Evolutionary conservation across 805 yeast genomes (phyloP), one percentile per base, ranked within the genome.

Genomic region (Hanseniaspora lindneri): DNA sequence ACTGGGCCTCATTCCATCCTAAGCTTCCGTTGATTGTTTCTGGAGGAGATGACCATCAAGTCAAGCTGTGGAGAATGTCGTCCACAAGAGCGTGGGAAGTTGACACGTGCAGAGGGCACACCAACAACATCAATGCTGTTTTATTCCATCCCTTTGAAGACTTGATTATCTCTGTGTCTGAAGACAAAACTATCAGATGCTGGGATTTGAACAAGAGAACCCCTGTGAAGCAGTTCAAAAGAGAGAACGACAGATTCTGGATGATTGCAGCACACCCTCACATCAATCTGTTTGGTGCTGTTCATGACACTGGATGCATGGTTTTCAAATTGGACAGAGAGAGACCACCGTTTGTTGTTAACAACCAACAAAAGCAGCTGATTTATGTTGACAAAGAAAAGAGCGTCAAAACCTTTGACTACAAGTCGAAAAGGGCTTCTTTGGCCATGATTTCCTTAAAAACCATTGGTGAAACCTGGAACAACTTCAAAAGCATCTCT

Each of bases 21-120:
- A 86, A 89, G 21, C 73, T 87, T 62, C 97, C 97, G 13, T 73
- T 92, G 56, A 87, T 92, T 61, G 94, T 88, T 17, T 85, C 96
- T 16, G 94, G 89, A 58, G 94, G 94, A 64, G 99, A 92, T 64
- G 99, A 92, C 63, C 77, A 97, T 56, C 80, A 89, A 55, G 85
- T 92, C 50, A 89, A 89, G 66, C 71, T 94, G 55, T 92, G 98
- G 98, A 77, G 97, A 67, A 86, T 87, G 96, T 80, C 87, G 59
- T 96, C 92, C 56, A 79, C 94, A 32, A 86, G 88, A 67, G 98
- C 98, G 21, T 92, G 97, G 97, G 98, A 94, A 66, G 94, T 94
- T 52, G 99, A 92, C 63, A 84, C 96, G 24, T 89, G 96, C 66
- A 78, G 98, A 61, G 98, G 98, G 50, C 99, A 92, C 66, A 84